A percentile compares a stretch with the other conserved stretches of the same genome.
These are phyloP conservation scores for Gnomoniopsis smithogilvyi DNA, from an alignment of 2,329 filamentous ascomycete genomes.

Conservation along the genomic window DNA sequence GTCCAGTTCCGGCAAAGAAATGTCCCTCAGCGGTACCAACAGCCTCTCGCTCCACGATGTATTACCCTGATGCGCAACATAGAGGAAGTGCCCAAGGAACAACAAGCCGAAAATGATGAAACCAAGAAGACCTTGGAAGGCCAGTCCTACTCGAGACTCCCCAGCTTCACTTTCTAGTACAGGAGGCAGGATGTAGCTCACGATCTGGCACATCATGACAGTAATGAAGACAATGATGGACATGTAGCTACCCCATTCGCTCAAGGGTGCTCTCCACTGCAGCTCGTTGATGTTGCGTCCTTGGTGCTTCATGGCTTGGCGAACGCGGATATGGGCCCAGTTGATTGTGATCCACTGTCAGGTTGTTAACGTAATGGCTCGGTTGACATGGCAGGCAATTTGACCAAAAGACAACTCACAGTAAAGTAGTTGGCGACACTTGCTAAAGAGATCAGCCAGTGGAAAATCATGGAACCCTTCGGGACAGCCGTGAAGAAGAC, in stretches of 20 bases:
- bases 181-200: conserved; percentile 24
- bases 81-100: conserved; percentile 1
- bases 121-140: conserved; percentile 2
- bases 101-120: conserved; percentile 6
- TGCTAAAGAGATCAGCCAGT: conserved; percentile 49
- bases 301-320: conserved; percentile 36
- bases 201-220: conserved; percentile 29
- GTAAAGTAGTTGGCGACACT: conserved; percentile 45
- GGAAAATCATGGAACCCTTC: conserved; percentile 36
- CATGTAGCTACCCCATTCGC: conserved; percentile 24
- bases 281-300: conserved; percentile 32
- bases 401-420: not conserved
- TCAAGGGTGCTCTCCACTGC: conserved; percentile 28
- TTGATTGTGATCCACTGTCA: conserved; percentile 41
- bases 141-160: conserved; percentile 15
- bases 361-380: not conserved
- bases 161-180: not conserved
- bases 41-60: not conserved
- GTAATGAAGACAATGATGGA: conserved; percentile 13
- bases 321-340: conserved; percentile 43
- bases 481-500: conserved; percentile 40
- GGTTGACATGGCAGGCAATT: accelerated
- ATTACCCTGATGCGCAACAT: not conserved
- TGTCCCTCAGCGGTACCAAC: not conserved
- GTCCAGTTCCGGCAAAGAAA: conserved; percentile 7